Evolutionary conservation across 2,329 filamentous ascomycete species (phyloP).

Genomic region (Juglanconis sp.): DNA sequence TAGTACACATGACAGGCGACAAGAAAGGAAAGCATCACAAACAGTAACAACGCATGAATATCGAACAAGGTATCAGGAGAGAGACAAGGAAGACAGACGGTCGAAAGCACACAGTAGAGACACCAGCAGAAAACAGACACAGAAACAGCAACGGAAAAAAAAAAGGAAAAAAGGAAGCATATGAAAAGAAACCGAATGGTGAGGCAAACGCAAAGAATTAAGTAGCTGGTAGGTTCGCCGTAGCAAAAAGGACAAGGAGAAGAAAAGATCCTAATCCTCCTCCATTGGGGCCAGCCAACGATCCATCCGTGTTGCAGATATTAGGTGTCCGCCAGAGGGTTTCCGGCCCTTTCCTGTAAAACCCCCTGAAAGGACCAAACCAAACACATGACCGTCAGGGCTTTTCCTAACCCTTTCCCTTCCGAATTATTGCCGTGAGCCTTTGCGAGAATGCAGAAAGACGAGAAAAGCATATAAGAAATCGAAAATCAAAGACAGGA

Average conservation of each 20-base stretch:
- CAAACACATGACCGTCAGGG: slow-evolving; percentile 32
- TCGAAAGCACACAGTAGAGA: not conserved
- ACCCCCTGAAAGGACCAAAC: slow-evolving; percentile 23
- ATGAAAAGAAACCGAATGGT: slow-evolving; percentile 20
- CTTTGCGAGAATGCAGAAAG: slow-evolving; percentile 30
- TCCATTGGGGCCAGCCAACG: slow-evolving; percentile 52
- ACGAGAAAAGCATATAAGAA: slow-evolving; percentile 25
- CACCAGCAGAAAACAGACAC: slow-evolving; percentile 2
- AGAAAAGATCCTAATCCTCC: slow-evolving; percentile 32
- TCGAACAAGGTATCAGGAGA: slow-evolving; percentile 60
- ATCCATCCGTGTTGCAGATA: slow-evolving; percentile 36
- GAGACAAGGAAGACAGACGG: slow-evolving; percentile 19
- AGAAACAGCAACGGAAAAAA: slow-evolving; percentile 20
- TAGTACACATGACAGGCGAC: slow-evolving; percentile 12
- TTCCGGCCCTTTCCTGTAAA: slow-evolving; percentile 23
- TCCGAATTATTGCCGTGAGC: slow-evolving; percentile 43
- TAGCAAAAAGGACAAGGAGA: slow-evolving; percentile 47
- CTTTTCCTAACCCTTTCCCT: slow-evolving; percentile 35
- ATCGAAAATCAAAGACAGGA: slow-evolving; percentile 21
- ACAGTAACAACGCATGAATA: slow-evolving; percentile 36
- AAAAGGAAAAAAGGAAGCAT: slow-evolving; percentile 30
- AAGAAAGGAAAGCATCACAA: slow-evolving; percentile 10
- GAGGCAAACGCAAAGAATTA: slow-evolving; percentile 31
- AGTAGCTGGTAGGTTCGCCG: slow-evolving; percentile 37
- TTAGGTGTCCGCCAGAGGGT: slow-evolving; percentile 38